These are phyloP conservation scores for Danielia reshetovae DNA, from an alignment of 805 yeast genomes.

Conservation along the genomic window DNA sequence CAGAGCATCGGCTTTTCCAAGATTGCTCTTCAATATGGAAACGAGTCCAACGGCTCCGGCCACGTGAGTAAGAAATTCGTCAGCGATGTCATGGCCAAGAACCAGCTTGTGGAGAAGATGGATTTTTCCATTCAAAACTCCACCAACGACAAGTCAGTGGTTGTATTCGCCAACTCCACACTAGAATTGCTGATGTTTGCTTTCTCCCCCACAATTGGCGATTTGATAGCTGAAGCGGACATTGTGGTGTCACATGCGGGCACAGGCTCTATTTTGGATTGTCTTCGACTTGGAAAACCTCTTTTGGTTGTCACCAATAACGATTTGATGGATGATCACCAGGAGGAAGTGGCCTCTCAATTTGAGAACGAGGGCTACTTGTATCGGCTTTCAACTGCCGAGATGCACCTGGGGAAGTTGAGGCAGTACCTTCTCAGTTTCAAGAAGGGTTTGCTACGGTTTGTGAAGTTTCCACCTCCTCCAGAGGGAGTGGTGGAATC, in stretches of 20 bases:
- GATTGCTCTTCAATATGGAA: slow-evolving; percentile 30
- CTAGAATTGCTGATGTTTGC: slow-evolving; percentile 25
- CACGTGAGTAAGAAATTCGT: slow-evolving; percentile 24
- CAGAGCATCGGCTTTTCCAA: slow-evolving; percentile 29
- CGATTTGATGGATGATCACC: slow-evolving; percentile 43
- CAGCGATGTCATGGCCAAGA: slow-evolving; percentile 14
- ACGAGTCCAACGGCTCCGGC: slow-evolving; percentile 20
- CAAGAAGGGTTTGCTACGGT: slow-evolving; percentile 5
- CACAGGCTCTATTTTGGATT: slow-evolving; percentile 87
- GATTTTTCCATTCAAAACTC: slow-evolving; percentile 11
- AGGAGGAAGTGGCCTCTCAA: slow-evolving; percentile 14
- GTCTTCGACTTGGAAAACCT: slow-evolving; percentile 51
- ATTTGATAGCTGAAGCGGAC: slow-evolving; percentile 43
- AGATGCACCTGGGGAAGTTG: slow-evolving; percentile 7
- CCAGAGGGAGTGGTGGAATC: slow-evolving; percentile 8
- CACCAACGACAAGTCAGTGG: slow-evolving; percentile 15
- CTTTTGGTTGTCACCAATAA: slow-evolving; percentile 71
- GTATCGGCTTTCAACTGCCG: slow-evolving; percentile 4
- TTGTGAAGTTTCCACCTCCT: slow-evolving; percentile 9
- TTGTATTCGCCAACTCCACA: slow-evolving; percentile 4
- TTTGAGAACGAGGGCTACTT: slow-evolving; percentile 11
- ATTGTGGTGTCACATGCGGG: slow-evolving; percentile 85
- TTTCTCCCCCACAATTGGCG: slow-evolving; percentile 21
- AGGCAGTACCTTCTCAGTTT: slow-evolving; percentile 5
- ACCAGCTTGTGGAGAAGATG: slow-evolving; percentile 9